These are phyloP conservation scores for Oryza meyeriana DNA, from an alignment of 176 grass and related monocot genomes.

Conservation along the genomic window DNA sequence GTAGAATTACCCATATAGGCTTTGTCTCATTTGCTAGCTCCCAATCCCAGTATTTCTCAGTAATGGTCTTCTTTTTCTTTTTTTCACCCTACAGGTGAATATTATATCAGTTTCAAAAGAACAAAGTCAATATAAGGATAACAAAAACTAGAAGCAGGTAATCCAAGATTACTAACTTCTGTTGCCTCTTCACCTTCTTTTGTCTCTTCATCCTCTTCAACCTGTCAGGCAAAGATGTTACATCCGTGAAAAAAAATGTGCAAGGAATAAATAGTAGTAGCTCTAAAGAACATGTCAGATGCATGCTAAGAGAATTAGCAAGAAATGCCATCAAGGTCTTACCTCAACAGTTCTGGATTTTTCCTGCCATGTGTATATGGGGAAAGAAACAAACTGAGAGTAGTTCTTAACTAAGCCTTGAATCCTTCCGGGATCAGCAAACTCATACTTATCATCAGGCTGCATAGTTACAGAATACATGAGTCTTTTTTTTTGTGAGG, in stretches of 20 bases:
- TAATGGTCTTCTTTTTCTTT: conserved; percentile 74
- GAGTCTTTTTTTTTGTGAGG: not conserved
- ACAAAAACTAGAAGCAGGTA: not conserved
- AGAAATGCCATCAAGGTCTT: conserved; percentile 3
- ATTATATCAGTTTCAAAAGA: not conserved
- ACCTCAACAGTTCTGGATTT: conserved; percentile 88
- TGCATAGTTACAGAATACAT: conserved; percentile 35
- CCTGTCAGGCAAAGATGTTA: conserved; percentile 25
- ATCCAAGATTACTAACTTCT: conserved; percentile 28
- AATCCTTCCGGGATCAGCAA: conserved; percentile 64
- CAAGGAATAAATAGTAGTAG: not conserved
- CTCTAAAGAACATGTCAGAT: not conserved
- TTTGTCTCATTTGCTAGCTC: conserved; percentile 85
- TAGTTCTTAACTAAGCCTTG: conserved; percentile 82
- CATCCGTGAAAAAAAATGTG: not conserved
- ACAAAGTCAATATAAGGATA: not conserved
- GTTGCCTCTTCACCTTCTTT: conserved; percentile 73
- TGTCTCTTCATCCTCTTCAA: conserved; percentile 63
- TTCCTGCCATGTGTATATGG: conserved; percentile 86
- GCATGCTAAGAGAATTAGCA: not conserved
- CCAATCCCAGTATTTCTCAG: conserved; percentile 95
- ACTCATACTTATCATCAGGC: conserved; percentile 79
- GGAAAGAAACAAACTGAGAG: conserved; percentile 88
- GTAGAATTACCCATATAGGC: conserved; percentile 70
- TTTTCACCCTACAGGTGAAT: conserved; percentile 51